These are phyloP conservation scores for Styphnolobium japonicum DNA, from an alignment of 306 rosid species.

Conservation along the genomic window DNA sequence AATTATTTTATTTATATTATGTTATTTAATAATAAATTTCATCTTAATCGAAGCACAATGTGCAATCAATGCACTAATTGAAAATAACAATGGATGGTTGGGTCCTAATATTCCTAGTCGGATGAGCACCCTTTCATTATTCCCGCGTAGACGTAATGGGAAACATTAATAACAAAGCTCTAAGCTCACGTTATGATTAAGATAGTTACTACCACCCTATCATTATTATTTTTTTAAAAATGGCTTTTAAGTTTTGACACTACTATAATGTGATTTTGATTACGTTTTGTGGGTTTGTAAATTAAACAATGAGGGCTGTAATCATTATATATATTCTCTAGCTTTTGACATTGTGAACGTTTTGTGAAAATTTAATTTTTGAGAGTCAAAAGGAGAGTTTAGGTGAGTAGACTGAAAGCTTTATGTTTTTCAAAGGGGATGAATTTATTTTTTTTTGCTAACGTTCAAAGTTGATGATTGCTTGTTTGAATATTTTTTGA, in stretches of 20 bases:
- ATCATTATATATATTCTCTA: constrained; percentile 12
- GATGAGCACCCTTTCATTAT: constrained; percentile 21
- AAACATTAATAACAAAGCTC: neutral
- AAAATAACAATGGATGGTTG: no score
- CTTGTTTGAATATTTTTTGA: neutral
- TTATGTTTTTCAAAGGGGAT: neutral
- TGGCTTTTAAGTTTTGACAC: neutral
- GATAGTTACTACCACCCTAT: neutral
- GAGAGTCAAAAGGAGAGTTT: constrained; percentile 20
- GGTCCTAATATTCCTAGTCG: neutral
- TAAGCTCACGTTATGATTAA: neutral
- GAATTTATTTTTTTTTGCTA: neutral
- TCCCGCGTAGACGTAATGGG: constrained; percentile 8
- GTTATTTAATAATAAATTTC: no score
- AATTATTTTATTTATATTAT: neutral
- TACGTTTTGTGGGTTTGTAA: constrained; percentile 1
- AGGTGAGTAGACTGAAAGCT: neutral
- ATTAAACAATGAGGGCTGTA: constrained; percentile 2
- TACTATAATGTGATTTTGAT: constrained; percentile 9
- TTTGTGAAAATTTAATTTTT: neutral
- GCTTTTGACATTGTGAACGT: constrained; percentile 18
- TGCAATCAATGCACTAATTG: no score
- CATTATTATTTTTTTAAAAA: no score
- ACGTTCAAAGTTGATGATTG: neutral
- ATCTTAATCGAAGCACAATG: no score